phyloP scores from a whole-genome alignment of 768 basidiomycete species.

The Sarcodon sp. region DNA sequence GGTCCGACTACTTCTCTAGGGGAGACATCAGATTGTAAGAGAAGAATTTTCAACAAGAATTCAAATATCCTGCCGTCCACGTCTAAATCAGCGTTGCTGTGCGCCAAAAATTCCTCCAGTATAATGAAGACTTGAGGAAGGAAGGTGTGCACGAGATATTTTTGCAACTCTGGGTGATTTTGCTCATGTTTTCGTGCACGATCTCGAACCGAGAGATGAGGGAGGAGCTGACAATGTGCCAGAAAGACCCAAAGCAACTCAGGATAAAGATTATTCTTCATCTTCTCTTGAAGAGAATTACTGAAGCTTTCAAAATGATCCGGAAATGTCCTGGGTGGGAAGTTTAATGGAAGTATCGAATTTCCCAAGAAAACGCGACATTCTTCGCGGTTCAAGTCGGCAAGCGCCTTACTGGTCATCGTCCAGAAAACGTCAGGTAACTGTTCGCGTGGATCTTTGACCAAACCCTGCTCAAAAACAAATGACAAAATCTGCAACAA shows the following conservation, averaged over 20 bases:
- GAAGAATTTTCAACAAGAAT: constrained; percentile 26
- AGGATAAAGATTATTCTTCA: background rate
- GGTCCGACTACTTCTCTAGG: constrained; percentile 17
- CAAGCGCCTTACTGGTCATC: constrained; percentile 6
- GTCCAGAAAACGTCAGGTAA: constrained; percentile 7
- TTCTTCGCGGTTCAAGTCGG: constrained; percentile 6
- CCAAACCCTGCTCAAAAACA: constrained; percentile 26
- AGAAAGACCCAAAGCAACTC: constrained; percentile 24
- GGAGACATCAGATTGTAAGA: constrained; percentile 9
- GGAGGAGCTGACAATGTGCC: constrained; percentile 25
- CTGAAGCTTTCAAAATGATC: background rate
- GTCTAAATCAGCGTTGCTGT: constrained; percentile 21
- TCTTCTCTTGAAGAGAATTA: background rate
- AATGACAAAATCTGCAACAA: constrained; percentile 37
- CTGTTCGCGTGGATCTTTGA: constrained; percentile 6
- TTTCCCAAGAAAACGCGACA: background rate
- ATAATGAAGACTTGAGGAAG: constrained; percentile 25
- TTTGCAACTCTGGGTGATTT: constrained; percentile 13
- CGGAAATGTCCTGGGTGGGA: background rate
- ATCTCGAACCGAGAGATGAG: constrained; percentile 21
- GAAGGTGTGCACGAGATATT: constrained; percentile 22
- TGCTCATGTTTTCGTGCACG: constrained; percentile 19
- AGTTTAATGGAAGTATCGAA: background rate
- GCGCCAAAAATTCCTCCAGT: constrained; percentile 11
- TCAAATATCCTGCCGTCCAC: constrained; percentile 42